These are phyloP conservation scores for Pilaira anomala DNA, from an alignment of 192 early-diverging fungal genomes.

Conservation along the genomic window DNA sequence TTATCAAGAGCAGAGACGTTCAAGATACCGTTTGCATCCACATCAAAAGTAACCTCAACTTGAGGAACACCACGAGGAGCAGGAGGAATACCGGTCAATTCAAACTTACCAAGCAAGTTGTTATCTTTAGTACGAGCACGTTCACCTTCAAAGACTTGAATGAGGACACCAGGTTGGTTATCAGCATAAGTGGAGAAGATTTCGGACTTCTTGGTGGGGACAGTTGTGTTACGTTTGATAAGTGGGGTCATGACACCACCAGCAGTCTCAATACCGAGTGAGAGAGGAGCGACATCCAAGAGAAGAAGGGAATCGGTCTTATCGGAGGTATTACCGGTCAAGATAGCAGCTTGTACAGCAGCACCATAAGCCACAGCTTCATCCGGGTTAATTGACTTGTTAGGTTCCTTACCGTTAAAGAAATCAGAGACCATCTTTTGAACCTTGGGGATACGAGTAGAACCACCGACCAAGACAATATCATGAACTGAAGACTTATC, in stretches of 20 bases:
- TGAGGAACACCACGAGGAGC: slow-evolving; percentile 97
- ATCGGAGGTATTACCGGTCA: slow-evolving; percentile 92
- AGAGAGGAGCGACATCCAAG: slow-evolving; percentile 94
- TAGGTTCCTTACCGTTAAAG: slow-evolving; percentile 97
- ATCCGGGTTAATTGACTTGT: slow-evolving; percentile 95
- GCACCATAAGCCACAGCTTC: slow-evolving; percentile 98
- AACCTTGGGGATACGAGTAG: slow-evolving; percentile 99
- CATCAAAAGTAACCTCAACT: slow-evolving; percentile 96
- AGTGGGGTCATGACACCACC: slow-evolving; percentile 96
- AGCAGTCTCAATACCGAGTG: slow-evolving; percentile 95
- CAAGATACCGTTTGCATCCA: slow-evolving; percentile 97
- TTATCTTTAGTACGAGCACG: slow-evolving; percentile 97
- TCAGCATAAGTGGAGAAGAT: slow-evolving; percentile 99
- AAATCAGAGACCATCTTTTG: slow-evolving; percentile 97
- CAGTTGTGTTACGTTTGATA: slow-evolving; percentile 96
- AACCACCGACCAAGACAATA: slow-evolving; percentile 97
- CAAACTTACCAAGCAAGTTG: slow-evolving; percentile 98
- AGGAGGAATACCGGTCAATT: slow-evolving; percentile 95
- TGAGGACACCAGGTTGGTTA: slow-evolving; percentile 95
- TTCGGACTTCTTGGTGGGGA: slow-evolving; percentile 98
- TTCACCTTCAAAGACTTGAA: slow-evolving; percentile 98
- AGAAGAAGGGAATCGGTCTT: slow-evolving; percentile 92
- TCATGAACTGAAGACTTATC: slow-evolving; percentile 89
- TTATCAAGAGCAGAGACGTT: slow-evolving; percentile 95
- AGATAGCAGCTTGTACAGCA: slow-evolving; percentile 94